Conservation (phyloP, 2,329 filamentous ascomycete genomes). For the Talaromyces sp. region DNA sequence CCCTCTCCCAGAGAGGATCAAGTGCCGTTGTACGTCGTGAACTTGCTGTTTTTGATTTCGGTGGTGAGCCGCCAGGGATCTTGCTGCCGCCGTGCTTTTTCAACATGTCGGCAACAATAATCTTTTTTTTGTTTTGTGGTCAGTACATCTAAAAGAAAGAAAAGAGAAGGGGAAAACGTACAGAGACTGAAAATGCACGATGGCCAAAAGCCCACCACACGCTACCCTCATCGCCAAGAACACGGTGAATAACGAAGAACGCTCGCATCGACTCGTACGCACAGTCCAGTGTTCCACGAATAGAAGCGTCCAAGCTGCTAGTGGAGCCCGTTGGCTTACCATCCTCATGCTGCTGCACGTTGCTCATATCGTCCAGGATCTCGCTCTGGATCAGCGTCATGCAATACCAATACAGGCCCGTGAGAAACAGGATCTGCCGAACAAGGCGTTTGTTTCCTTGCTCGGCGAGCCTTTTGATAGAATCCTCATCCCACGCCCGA, state of each 20-base stretch:
- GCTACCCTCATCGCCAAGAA: conserved; percentile 9
- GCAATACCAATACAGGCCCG: conserved; percentile 11
- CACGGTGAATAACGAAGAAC: conserved; percentile 8
- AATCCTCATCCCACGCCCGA: conserved; percentile 9
- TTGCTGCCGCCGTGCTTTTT: conserved; percentile 1
- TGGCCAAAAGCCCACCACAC: conserved; percentile 13
- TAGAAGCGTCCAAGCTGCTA: conserved; percentile 1
- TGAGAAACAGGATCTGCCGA: conserved; percentile 12
- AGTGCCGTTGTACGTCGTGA: background rate
- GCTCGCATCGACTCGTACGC: conserved; percentile 10
- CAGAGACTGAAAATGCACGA: conserved; percentile 11
- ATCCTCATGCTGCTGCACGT: background rate
- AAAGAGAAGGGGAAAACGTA: background rate
- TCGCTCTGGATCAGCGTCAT: conserved; percentile 10
- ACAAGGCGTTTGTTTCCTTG: conserved; percentile 7
- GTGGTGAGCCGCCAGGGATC: background rate
- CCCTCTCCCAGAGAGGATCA: conserved; percentile 8
- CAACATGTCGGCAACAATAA: conserved; percentile 7
- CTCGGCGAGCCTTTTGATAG: conserved; percentile 1
- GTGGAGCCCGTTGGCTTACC: background rate
- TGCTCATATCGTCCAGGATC: conserved; percentile 8
- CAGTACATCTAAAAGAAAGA: background rate
- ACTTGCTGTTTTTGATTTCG: background rate
- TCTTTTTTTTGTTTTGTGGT: background rate
- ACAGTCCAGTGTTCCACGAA: conserved; percentile 8